Conservation (phyloP, 2,329 filamentous ascomycete species). For the Ambrosiella beaveri region DNA sequence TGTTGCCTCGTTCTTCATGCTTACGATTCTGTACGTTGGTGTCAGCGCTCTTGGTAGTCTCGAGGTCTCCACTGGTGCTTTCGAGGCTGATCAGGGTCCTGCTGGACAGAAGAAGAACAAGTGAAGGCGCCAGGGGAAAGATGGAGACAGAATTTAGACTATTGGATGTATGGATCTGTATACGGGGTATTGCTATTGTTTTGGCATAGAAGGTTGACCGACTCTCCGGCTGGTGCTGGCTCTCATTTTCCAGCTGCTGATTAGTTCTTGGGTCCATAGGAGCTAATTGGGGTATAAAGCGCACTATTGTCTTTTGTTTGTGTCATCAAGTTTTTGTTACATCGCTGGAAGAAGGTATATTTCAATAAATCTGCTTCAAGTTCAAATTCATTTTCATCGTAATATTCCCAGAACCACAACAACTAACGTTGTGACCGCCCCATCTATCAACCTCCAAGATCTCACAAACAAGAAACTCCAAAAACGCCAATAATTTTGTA, state of each 20-base stretch:
- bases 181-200: not conserved
- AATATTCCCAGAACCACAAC: not conserved
- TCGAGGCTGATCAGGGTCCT: slow-evolving; percentile 92
- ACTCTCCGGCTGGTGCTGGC: not conserved
- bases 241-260: not conserved
- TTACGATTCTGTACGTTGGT: slow-evolving; percentile 64
- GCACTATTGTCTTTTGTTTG: not conserved
- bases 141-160: not conserved
- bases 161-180: not conserved
- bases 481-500: slow-evolving; percentile 1
- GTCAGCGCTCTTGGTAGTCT: slow-evolving; percentile 61
- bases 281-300: not conserved
- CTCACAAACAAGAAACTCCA: not conserved
- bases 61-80: slow-evolving; percentile 82
- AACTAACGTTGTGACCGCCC: not conserved
- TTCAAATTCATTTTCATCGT: not conserved
- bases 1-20: slow-evolving; percentile 49
- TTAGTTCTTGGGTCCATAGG: not conserved
- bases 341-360: not conserved
- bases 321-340: not conserved
- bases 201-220: not conserved
- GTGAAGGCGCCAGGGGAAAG: not conserved
- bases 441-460: not conserved
- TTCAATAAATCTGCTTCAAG: not conserved
- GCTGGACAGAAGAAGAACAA: slow-evolving; percentile 60